Evolutionary conservation across 495 filamentous ascomycete species (phyloP).

Genomic region (Trichoderma reesei): DNA sequence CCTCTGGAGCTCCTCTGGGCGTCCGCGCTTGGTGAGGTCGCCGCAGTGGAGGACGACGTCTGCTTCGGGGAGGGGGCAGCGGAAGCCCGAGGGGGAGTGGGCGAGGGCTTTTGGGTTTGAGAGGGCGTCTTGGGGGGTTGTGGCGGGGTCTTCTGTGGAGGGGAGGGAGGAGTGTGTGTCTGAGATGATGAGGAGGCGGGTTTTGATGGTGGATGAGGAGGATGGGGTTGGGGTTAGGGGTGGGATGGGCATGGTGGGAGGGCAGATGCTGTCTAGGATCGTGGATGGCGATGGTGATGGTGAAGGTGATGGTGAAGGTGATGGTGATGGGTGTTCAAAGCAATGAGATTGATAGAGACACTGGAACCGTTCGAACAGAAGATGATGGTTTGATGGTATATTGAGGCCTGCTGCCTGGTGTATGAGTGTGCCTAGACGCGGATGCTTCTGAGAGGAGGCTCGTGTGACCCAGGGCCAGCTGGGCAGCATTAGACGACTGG

Average conservation of each 20-base stretch:
- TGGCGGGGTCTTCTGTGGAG: not conserved
- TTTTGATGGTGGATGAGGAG: constrained; percentile 12
- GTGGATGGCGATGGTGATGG: not conserved
- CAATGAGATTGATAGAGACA: too few relatives aligned
- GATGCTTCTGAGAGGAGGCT: not conserved
- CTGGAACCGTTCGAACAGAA: too few relatives aligned
- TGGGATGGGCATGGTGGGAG: not conserved
- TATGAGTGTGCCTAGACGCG: not conserved
- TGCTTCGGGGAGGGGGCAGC: constrained; percentile 31
- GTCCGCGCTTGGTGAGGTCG: constrained; percentile 54
- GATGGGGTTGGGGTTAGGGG: not conserved
- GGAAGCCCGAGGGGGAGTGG: constrained; percentile 15
- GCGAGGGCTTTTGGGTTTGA: not conserved
- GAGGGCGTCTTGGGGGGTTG: constrained; percentile 15
- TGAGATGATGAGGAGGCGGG: constrained; percentile 48
- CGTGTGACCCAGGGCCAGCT: not conserved
- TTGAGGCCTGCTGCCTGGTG: not conserved
- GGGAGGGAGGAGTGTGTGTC: constrained; percentile 46
- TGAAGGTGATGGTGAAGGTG: not conserved
- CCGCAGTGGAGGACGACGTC: constrained; percentile 63
- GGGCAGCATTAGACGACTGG: not conserved
- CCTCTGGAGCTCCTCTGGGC: constrained; percentile 37
- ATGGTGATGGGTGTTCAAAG: not conserved
- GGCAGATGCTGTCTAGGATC: not conserved
- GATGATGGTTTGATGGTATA: not conserved